Conservation (phyloP, 163 green algal genomes). For the Scenedesmus sp. region DNA sequence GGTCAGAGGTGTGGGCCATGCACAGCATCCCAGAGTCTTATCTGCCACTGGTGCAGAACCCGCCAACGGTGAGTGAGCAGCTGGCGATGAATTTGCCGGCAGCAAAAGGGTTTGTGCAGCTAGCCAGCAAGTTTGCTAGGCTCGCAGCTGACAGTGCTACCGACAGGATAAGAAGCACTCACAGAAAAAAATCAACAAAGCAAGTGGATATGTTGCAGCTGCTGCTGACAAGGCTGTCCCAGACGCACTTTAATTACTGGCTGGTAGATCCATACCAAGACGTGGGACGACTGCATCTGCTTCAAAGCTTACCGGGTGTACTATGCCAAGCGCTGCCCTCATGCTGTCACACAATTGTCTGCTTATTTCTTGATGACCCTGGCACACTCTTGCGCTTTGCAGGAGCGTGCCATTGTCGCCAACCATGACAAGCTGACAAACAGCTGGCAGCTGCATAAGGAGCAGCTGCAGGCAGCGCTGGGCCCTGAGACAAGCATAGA, state of each 20-base stretch:
- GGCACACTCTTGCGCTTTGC: background rate
- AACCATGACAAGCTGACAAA: background rate
- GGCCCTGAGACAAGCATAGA: background rate
- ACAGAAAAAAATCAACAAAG: no score
- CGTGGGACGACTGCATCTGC: no score
- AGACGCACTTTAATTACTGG: no score
- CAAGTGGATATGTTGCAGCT: no score
- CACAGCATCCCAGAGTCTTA: background rate
- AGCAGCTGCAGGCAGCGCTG: background rate
- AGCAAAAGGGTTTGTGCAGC: background rate
- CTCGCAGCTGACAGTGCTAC: background rate
- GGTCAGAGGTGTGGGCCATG: background rate
- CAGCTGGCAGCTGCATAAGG: background rate
- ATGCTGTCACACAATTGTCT: no score
- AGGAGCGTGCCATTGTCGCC: conserved; percentile 1
- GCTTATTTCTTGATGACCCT: no score
- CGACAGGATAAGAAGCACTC: no score
- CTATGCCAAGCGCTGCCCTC: no score
- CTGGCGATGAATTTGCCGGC: background rate
- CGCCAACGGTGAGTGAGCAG: background rate
- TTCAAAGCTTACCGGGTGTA: no score
- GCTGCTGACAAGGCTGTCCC: no score
- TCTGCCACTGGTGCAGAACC: conserved; percentile 16
- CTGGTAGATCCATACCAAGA: no score
- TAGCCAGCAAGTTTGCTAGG: background rate